Base-by-base conservation (phyloP, 805 yeast species). In the Schwanniomyces polymorphus region DNA sequence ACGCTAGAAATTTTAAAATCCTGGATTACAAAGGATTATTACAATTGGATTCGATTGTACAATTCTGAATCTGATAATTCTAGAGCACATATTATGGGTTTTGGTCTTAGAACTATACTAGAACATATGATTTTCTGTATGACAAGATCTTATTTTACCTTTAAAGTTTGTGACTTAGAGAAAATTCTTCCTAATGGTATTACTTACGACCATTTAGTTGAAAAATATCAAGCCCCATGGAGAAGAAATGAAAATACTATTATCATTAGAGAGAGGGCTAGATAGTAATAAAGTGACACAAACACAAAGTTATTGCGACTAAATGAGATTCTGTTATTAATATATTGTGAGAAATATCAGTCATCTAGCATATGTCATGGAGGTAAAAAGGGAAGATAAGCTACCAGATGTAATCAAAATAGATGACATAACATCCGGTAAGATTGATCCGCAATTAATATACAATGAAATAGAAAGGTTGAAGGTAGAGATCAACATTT, bases 341-440 rank as follows among this genome's bases (percentile, higher is more conserved):
- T n/a, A 10, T 11, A n/a, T 7, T 26, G 33, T 6, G 33, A 17
- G n/a, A 27, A 27, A 27, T 31, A 41, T 8, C 14, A 41, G 12
- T 21, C 16, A 37, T 37, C 12, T 21, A 37, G 14, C 27, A 18
- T 31, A 31, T 31, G 35, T 16, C 35, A 44, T 44, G 51, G 39
- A 26, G n/a, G 10, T 45, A 16, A 28, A 27, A n/a, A 44, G 31
- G 2, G 43, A 43, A 21, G 38, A 41, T 23, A 53, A 53, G 29
- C 58, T 70, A 21, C 70, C 74, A 2, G 72, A 67, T 18, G 48
- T 54, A 18, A 67, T 70, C 41, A 72, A 65, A 47, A 73, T 73
- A 14, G 78, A 73, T 50, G 78, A 73, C 54, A 67, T 73, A 38
- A 59, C 75, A 7, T 66, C 74, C n/a, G 77, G 76, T 8, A 64